A percentile compares a stretch with the other conserved stretches of the same genome.
Conservation (phyloP, 2,329 filamentous ascomycete species). For the Rhinocladiella mackenziei region DNA sequence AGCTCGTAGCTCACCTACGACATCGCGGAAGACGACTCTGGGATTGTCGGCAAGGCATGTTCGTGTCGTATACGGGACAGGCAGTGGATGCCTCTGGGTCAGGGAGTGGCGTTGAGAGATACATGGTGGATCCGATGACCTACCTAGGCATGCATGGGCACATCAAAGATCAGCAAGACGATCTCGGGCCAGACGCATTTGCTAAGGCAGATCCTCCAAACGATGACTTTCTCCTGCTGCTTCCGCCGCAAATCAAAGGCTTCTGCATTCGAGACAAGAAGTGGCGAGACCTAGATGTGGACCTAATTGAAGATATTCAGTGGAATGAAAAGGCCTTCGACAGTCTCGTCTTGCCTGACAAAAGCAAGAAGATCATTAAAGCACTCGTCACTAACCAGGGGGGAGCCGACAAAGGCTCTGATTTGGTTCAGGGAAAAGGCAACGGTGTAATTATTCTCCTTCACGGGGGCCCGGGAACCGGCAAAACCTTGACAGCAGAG, state of each 20-base stretch:
- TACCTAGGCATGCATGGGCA: conserved; percentile 5
- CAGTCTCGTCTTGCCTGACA: conserved; percentile 4
- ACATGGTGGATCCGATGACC: conserved; percentile 15
- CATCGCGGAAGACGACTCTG: conserved; percentile 5
- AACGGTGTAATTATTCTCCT: conserved; percentile 38
- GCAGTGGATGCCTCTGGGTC: background rate
- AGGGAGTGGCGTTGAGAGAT: conserved; percentile 3
- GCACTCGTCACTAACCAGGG: conserved; percentile 31
- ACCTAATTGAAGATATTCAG: conserved; percentile 7
- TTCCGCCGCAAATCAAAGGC: conserved; percentile 12
- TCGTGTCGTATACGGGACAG: conserved; percentile 1
- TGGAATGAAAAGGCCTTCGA: conserved; percentile 18
- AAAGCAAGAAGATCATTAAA: conserved; percentile 37
- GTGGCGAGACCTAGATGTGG: conserved; percentile 14
- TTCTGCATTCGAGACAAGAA: conserved; percentile 12
- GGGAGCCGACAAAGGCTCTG: conserved; percentile 29
- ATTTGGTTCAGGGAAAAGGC: conserved; percentile 39
- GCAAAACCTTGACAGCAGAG: conserved; percentile 41
- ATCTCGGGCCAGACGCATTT: conserved; percentile 10
- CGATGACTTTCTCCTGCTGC: conserved; percentile 5
- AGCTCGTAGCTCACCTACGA: background rate
- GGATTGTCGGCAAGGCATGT: conserved; percentile 4
- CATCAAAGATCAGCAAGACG: background rate
- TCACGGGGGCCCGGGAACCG: conserved; percentile 38
- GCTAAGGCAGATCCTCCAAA: conserved; percentile 7